These are phyloP conservation scores for Penicillium manginii DNA, from an alignment of 495 filamentous ascomycete species.

Conservation along the genomic window DNA sequence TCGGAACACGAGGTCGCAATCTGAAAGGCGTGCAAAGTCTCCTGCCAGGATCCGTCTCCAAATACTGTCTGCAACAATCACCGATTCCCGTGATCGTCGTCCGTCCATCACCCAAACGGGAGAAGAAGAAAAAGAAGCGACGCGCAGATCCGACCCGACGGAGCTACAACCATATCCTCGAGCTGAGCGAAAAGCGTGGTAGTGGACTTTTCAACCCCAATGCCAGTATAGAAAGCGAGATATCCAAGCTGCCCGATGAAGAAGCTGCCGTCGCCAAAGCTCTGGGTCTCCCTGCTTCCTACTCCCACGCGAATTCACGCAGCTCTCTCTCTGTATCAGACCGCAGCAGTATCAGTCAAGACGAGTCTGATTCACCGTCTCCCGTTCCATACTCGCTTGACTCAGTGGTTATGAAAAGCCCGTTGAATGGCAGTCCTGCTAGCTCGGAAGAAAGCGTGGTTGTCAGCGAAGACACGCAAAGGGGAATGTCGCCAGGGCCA, in stretches of 20 bases:
- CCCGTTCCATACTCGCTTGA: constrained; percentile 34
- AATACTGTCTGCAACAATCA: constrained; percentile 95
- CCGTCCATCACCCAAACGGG: constrained; percentile 83
- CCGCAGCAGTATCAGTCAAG: constrained; percentile 41
- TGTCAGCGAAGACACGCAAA: constrained; percentile 15
- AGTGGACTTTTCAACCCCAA: constrained; percentile 58
- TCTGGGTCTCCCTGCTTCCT: constrained; percentile 60
- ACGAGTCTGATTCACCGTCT: constrained; percentile 33
- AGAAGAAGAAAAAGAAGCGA: constrained; percentile 91
- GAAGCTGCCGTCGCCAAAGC: constrained; percentile 76
- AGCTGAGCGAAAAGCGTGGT: constrained; percentile 57
- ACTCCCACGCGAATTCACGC: constrained; percentile 38
- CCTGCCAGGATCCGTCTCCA: constrained; percentile 90
- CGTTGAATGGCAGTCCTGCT: constrained; percentile 34
- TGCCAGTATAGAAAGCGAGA: constrained; percentile 45
- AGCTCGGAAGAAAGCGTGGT: constrained; percentile 46
- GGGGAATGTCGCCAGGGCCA: constrained; percentile 13
- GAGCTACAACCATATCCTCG: constrained; percentile 79
- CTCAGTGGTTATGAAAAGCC: constrained; percentile 34
- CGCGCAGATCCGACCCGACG: constrained; percentile 75
- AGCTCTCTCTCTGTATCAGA: constrained; percentile 57
- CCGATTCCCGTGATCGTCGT: constrained; percentile 98
- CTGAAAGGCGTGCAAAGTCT: constrained; percentile 88
- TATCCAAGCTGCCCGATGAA: constrained; percentile 54
- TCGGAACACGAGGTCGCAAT: constrained; percentile 87